Evolutionary conservation across 192 early-diverging fungal species (phyloP).

Genomic region (Entomortierella parvispora): DNA sequence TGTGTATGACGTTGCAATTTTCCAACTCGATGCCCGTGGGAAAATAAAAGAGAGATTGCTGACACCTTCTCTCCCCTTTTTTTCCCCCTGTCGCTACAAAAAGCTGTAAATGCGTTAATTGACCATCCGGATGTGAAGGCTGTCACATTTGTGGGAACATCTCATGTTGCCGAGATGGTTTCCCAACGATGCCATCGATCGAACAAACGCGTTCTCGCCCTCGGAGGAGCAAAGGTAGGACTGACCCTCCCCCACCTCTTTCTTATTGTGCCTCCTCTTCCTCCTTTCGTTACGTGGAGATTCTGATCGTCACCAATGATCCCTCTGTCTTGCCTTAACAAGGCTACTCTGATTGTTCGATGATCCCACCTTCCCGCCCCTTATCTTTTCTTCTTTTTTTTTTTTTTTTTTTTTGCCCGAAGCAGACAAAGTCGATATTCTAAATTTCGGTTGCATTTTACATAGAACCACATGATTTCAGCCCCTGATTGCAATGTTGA

Average conservation of each 20-base stretch:
- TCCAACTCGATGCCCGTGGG: not conserved
- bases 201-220: slow-evolving; percentile 78
- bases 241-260: no score
- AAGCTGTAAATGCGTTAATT: slow-evolving; percentile 64
- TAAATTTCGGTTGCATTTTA: no score
- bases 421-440: no score
- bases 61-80: not conserved
- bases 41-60: not conserved
- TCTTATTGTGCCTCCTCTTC: no score
- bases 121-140: slow-evolving; percentile 72
- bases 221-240: slow-evolving; percentile 71
- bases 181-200: slow-evolving; percentile 54
- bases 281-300: no score
- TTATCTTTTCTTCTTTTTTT: not conserved
- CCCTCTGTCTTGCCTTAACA: not conserved
- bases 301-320: no score
- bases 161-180: slow-evolving; percentile 75
- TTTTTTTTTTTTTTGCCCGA: no score
- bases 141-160: slow-evolving; percentile 85
- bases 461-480: slow-evolving; percentile 82
- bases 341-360: not conserved
- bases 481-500: slow-evolving; percentile 79
- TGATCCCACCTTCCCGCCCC: not conserved
- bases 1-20: not conserved
- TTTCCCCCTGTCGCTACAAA: not conserved